Evolutionary conservation across 306 rosid species (phyloP).

Genomic region (Hippophae rhamnoides): DNA sequence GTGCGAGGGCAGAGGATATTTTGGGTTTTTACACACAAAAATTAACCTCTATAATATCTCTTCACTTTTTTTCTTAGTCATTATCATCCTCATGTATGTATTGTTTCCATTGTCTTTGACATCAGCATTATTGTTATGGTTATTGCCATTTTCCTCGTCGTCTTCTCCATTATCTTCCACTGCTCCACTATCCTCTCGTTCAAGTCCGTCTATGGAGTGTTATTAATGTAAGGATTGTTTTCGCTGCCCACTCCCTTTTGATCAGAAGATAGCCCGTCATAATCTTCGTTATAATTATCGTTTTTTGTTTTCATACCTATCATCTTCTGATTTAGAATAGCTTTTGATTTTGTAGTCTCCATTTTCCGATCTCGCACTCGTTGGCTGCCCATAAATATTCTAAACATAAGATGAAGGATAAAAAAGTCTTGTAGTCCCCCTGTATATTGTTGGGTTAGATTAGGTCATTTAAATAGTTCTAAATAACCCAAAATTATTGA

Average conservation of each 20-base stretch:
- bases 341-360: neutral
- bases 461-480: no score
- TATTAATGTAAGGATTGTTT: constrained; percentile 5
- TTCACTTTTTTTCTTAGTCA: no score
- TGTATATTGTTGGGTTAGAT: no score
- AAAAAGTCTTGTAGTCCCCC: no score
- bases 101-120: neutral
- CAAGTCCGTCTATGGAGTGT: constrained; percentile 15
- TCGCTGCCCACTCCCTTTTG: constrained; percentile 19
- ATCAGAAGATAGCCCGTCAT: constrained; percentile 24
- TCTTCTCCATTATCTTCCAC: constrained; percentile 15
- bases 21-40: no score
- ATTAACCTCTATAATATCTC: no score
- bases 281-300: constrained; percentile 2
- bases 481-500: no score
- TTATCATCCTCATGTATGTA: no score
- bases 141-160: constrained; percentile 11
- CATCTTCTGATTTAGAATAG: constrained; percentile 15
- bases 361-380: constrained; percentile 1
- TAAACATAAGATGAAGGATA: neutral
- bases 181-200: constrained; percentile 13
- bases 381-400: constrained; percentile 2
- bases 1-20: no score
- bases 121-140: neutral
- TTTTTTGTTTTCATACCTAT: constrained; percentile 17